Evolutionary conservation across 2,329 filamentous ascomycete species (phyloP).

Genomic region (Colletotrichum viniferum): DNA sequence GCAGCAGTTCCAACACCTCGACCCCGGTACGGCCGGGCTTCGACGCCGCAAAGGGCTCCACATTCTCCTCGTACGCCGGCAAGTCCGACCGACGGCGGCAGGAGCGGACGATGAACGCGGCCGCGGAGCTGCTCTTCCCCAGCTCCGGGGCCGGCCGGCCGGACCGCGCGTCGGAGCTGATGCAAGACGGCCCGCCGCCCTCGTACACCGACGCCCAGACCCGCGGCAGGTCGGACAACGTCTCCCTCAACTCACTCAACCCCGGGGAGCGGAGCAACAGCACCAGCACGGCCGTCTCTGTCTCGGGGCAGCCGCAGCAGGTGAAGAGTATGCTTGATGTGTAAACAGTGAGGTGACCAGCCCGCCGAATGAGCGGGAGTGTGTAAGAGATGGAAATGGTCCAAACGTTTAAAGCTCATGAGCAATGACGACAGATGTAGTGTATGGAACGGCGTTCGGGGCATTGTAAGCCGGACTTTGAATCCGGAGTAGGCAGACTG

Average conservation of each 20-base stretch:
- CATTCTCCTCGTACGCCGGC: conserved; percentile 40
- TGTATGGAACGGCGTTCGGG: background rate
- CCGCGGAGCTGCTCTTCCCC: conserved; percentile 55
- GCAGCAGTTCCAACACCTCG: conserved; percentile 10
- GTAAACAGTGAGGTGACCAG: background rate
- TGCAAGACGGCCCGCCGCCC: conserved; percentile 47
- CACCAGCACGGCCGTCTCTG: conserved; percentile 49
- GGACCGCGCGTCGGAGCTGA: conserved; percentile 42
- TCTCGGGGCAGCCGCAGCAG: conserved; percentile 52
- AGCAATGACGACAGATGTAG: background rate
- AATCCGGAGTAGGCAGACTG: background rate
- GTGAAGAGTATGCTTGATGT: conserved; percentile 64
- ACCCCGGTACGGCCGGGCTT: conserved; percentile 27
- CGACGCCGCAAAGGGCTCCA: conserved; percentile 18
- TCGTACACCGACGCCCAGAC: conserved; percentile 36
- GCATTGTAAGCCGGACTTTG: background rate
- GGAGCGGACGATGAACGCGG: conserved; percentile 48
- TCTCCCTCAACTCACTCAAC: background rate
- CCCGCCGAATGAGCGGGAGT: background rate
- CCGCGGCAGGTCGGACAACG: background rate
- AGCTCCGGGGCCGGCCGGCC: conserved; percentile 33
- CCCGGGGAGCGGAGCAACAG: conserved; percentile 48
- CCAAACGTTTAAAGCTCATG: background rate
- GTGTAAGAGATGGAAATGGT: background rate
- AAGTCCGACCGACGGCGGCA: conserved; percentile 48